A percentile compares a stretch with the other conserved stretches of the same genome.
Evolutionary conservation across 2,329 filamentous ascomycete species (phyloP).

Genomic region (Xylaria sp.): DNA sequence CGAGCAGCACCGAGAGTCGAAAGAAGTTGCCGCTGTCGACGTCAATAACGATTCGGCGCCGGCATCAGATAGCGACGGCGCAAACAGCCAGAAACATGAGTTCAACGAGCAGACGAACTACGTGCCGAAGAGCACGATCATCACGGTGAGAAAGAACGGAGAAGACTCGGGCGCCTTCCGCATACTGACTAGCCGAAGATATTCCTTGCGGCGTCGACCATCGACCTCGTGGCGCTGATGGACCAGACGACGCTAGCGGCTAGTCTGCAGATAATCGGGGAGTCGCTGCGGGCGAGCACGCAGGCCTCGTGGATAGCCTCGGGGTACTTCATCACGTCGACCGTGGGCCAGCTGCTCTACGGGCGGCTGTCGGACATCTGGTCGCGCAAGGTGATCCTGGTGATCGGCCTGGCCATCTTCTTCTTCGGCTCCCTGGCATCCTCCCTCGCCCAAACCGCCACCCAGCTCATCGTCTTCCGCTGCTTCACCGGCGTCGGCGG

Average conservation of each 20-base stretch:
- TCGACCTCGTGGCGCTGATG: conserved; percentile 58
- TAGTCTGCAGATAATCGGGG: conserved; percentile 58
- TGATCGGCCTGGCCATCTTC: conserved; percentile 45
- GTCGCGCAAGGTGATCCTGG: conserved; percentile 46
- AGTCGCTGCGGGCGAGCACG: conserved; percentile 50
- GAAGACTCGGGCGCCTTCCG: not conserved
- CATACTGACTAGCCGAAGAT: conserved; percentile 44
- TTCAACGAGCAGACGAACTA: conserved; percentile 62
- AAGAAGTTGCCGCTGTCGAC: conserved; percentile 3
- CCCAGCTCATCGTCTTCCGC: conserved; percentile 46
- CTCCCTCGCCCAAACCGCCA: conserved; percentile 44
- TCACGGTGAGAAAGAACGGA: conserved; percentile 48
- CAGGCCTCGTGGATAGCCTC: conserved; percentile 59
- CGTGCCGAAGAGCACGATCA: conserved; percentile 52
- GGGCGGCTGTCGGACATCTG: conserved; percentile 51
- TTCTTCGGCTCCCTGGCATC: conserved; percentile 47
- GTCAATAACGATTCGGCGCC: not conserved
- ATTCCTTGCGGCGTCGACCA: conserved; percentile 58
- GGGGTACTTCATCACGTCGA: conserved; percentile 57
- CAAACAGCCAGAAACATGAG: conserved; percentile 26
- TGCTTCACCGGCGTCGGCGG: conserved; percentile 41
- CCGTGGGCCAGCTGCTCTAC: conserved; percentile 50
- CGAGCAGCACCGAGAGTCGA: conserved; percentile 2
- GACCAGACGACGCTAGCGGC: conserved; percentile 61
- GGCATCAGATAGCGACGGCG: conserved; percentile 1